Base-by-base conservation (phyloP, 2,329 filamentous ascomycete genomes). In the Aspergillus alliaceus region DNA sequence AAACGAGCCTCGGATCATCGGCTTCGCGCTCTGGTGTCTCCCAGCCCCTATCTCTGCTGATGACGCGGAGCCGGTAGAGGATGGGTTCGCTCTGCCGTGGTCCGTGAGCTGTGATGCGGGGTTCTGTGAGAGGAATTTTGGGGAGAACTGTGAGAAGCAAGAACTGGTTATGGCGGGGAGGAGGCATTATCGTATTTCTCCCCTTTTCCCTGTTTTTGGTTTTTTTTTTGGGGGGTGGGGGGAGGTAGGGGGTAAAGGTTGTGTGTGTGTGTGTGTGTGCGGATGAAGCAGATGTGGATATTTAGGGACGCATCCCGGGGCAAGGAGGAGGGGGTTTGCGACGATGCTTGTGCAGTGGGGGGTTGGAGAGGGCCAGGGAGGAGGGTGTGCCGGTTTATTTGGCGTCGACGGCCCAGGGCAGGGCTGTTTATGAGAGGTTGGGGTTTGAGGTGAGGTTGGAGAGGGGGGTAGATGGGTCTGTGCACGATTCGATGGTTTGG, bases 401-500 rank as follows among this genome's bases (percentile, higher is more conserved):
- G 0, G 68, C 74, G 35, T 67, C 75, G 14, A 74, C 73, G 2
- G 61, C 65, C 14, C 64, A 53, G 5, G 77, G 70, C 2, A 72
- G 70, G 50, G 57, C 61, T 1, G 24, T 80, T 32, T 79, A 80
- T 59, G 51, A 68, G 57, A 77, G 68, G 40, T 66, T 68, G 52
- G 75, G 76, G 4, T 80, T 79, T 59, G 62, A 64, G 24, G 64
- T 69, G 34, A 49, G 53, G 18, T 40, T 20, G 50, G 53, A 37
- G 39, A 54, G 58, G 34, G 20, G 52, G 20, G 20, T 34, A 2
- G 46, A 14, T 11, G 59, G 54, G 12, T 53, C 56, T 53, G 31
- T 49, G 37, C 42, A 60, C 40, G 24, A 49, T 20, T 58, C 53
- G 49, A 59, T 63, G 57, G 22, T 59, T 22, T 29, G 55, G 51